These are phyloP conservation scores for Penicillium argentinense DNA, from an alignment of 495 filamentous ascomycete genomes.

Conservation along the genomic window DNA sequence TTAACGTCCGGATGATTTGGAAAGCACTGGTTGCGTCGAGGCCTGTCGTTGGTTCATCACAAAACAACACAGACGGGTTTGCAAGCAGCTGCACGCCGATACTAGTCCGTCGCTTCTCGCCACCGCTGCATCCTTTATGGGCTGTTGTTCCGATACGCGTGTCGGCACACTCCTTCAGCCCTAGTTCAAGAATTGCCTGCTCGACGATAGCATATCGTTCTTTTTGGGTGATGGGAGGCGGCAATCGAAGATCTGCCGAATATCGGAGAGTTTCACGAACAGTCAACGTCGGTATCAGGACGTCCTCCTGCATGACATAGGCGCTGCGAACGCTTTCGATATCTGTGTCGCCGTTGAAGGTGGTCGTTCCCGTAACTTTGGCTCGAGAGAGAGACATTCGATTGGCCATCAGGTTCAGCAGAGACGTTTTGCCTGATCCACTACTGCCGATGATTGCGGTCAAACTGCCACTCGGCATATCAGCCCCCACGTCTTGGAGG, in stretches of 20 bases:
- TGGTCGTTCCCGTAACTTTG: constrained; percentile 50
- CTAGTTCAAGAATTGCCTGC: constrained; percentile 70
- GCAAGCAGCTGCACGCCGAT: constrained; percentile 74
- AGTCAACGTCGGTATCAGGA: constrained; percentile 67
- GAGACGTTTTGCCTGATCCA: constrained; percentile 71
- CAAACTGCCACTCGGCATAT: constrained; percentile 60
- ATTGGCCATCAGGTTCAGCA: constrained; percentile 68
- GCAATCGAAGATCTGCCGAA: constrained; percentile 67
- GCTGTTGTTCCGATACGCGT: constrained; percentile 66
- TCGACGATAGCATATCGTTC: constrained; percentile 63
- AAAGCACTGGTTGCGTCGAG: constrained; percentile 75
- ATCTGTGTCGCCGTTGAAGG: constrained; percentile 56
- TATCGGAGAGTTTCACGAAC: constrained; percentile 72
- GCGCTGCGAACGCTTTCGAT: constrained; percentile 57
- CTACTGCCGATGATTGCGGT: constrained; percentile 73
- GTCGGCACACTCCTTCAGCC: constrained; percentile 71
- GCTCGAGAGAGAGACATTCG: constrained; percentile 58
- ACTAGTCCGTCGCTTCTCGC: constrained; percentile 70
- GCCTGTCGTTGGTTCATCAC: constrained; percentile 76
- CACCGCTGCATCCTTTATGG: constrained; percentile 73
- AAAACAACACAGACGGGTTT: constrained; percentile 72
- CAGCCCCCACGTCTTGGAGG: constrained; percentile 52
- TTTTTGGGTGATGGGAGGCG: constrained; percentile 55
- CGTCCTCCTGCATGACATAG: constrained; percentile 77
- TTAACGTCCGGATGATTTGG: constrained; percentile 67